Evolutionary conservation across 139 green algal genomes (phyloP).

Genomic region (Astrephomene gubernaculifera): DNA sequence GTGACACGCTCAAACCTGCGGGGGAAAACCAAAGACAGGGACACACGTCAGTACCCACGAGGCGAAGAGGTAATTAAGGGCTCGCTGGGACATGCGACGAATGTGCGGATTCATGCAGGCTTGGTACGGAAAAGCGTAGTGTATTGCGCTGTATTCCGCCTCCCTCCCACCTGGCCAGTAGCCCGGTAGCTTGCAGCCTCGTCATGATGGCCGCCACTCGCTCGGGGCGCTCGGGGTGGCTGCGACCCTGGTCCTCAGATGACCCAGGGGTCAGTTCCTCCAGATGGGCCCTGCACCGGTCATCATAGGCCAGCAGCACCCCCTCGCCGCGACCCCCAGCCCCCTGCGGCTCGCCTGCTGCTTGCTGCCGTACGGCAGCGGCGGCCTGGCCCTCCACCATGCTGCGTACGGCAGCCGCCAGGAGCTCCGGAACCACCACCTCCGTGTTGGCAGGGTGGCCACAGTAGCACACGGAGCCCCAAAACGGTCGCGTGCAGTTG

Average conservation of each 20-base stretch:
- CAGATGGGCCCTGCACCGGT: slow-evolving; percentile 38
- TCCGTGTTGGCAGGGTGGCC: not conserved
- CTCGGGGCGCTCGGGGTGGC: slow-evolving; percentile 76
- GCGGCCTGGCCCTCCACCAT: slow-evolving; percentile 4
- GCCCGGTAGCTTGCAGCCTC: slow-evolving; percentile 60
- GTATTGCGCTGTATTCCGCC: not conserved
- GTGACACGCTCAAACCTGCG: slow-evolving; percentile 60
- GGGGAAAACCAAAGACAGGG: too few species aligned
- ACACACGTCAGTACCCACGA: too few species aligned
- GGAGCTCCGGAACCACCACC: slow-evolving; percentile 11
- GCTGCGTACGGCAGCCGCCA: slow-evolving; percentile 24
- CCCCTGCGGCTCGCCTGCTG: not conserved
- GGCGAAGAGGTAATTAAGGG: too few species aligned
- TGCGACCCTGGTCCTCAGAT: slow-evolving; percentile 2
- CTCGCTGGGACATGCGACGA: too few species aligned
- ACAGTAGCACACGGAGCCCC: slow-evolving; percentile 29
- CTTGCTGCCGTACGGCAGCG: not conserved
- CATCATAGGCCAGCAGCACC: slow-evolving; percentile 40
- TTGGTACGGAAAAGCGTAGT: too few species aligned
- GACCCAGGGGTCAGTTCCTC: slow-evolving; percentile 12
- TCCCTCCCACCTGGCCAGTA: slow-evolving; percentile 52
- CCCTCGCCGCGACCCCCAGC: not conserved
- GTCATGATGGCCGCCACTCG: slow-evolving; percentile 77
- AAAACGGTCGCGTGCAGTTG: slow-evolving; percentile 48
- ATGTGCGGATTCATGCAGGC: too few species aligned